Percentiles rank a stretch among this genome's conserved stretches.
Evolutionary conservation across 257 asterid species (phyloP).

Genomic region (Nicotiana knightiana): DNA sequence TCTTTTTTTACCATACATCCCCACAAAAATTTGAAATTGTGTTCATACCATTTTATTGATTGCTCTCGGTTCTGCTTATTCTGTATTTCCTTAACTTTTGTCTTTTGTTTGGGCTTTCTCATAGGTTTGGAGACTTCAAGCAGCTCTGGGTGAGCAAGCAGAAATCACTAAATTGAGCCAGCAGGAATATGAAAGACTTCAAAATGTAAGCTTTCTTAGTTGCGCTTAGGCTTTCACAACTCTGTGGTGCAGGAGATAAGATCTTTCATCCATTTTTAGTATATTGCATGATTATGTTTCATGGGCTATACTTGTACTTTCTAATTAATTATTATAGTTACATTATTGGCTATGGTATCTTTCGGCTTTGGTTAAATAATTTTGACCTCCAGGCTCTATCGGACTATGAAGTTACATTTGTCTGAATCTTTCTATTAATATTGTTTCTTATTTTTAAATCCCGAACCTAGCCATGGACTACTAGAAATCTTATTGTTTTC

Average conservation of each 20-base stretch:
- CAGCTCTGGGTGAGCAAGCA: constrained; percentile 98
- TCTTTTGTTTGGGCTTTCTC: constrained; percentile 14
- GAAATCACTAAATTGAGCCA: constrained; percentile 92
- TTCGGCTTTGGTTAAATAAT: neutral
- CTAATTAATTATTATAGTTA: neutral
- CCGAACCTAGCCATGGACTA: neutral
- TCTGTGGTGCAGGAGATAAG: neutral
- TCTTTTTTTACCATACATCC: neutral
- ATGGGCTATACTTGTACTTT: neutral
- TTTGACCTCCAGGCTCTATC: neutral
- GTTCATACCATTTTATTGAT: neutral
- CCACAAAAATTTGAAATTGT: neutral
- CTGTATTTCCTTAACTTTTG: neutral
- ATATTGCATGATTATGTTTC: neutral
- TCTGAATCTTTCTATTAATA: neutral
- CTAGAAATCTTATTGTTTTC: neutral
- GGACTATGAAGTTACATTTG: neutral
- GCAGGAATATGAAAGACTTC: constrained; percentile 95
- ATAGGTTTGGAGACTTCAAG: constrained; percentile 99
- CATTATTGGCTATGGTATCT: neutral
- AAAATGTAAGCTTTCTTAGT: constrained; percentile 47
- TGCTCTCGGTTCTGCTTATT: neutral
- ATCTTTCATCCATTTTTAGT: neutral
- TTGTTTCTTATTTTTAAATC: neutral
- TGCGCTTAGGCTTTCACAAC: neutral